phyloP scores from a whole-genome alignment of 768 basidiomycete genomes.

The Cyathus striatus region DNA sequence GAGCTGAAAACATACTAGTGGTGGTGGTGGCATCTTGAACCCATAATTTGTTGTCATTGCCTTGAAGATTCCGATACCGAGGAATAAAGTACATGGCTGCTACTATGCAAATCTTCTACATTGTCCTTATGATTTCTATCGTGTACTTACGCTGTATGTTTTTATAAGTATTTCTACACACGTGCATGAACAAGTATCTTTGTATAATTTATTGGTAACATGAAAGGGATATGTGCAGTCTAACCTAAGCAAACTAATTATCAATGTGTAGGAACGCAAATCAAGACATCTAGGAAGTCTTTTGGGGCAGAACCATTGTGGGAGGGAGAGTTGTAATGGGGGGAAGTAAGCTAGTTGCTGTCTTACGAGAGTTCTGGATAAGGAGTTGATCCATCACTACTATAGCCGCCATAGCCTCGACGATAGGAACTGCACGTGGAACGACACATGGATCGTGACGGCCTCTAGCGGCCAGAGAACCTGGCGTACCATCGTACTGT shows the following conservation, averaged over 20 bases:
- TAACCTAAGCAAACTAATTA: too few species aligned
- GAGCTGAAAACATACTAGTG: conserved; percentile 39
- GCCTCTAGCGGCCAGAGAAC: conserved; percentile 85
- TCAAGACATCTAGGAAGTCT: too few species aligned
- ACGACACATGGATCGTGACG: conserved; percentile 98
- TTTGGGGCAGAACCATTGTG: conserved; percentile 77
- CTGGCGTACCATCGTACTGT: conserved; percentile 88
- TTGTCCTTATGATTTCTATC: too few species aligned
- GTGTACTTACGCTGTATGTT: too few species aligned
- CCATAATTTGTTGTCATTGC: conserved; percentile 59
- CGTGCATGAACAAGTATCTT: too few species aligned
- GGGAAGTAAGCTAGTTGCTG: conserved; percentile 75
- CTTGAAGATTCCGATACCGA: conserved; percentile 49
- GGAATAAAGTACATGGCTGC: conserved; percentile 12
- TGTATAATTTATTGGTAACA: too few species aligned
- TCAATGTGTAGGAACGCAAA: too few species aligned
- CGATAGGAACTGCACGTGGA: conserved; percentile 94
- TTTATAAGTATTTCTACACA: too few species aligned
- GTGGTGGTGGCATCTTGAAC: conserved; percentile 81
- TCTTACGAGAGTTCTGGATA: conserved; percentile 79
- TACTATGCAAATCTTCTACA: background rate
- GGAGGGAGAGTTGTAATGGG: conserved; percentile 85
- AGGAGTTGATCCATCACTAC: conserved; percentile 94
- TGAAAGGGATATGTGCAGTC: too few species aligned
- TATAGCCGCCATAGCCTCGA: conserved; percentile 95